Conservation (phyloP, 2,329 filamentous ascomycete genomes). For the Albophoma yamanashiensis region DNA sequence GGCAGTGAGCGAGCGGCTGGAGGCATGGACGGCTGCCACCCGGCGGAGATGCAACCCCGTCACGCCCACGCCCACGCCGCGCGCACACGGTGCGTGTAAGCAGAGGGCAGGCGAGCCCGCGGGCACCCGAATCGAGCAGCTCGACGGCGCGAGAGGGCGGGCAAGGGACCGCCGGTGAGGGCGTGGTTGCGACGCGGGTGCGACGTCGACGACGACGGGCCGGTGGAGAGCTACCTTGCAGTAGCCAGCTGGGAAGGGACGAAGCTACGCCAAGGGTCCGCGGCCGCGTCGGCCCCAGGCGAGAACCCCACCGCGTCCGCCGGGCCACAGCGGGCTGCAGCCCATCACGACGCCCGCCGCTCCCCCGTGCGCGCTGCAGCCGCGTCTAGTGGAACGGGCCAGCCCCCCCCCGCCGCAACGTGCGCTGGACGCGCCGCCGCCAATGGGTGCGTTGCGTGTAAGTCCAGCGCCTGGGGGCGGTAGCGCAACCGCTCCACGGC, state of each 20-base stretch:
- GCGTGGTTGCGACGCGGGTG: not conserved
- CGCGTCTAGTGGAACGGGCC: constrained; percentile 14
- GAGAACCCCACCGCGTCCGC: not conserved
- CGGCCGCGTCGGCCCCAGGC: too few relatives aligned
- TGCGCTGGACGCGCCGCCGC: constrained; percentile 2
- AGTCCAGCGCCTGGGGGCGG: too few relatives aligned
- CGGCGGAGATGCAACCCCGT: not conserved
- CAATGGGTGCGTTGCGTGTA: not conserved
- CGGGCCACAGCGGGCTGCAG: constrained; percentile 4
- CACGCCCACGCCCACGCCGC: not conserved
- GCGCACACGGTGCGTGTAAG: not conserved
- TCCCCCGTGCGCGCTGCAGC: constrained; percentile 19
- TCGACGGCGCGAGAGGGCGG: not conserved
- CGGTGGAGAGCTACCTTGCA: too few relatives aligned
- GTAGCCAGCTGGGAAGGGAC: too few relatives aligned
- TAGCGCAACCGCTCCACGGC: too few relatives aligned
- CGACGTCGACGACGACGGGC: too few relatives aligned
- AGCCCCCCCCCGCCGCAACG: not conserved
- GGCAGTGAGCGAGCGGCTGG: too few relatives aligned
- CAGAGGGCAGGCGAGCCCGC: not conserved
- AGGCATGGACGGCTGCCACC: too few relatives aligned
- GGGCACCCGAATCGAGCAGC: not conserved
- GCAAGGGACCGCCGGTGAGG: not conserved
- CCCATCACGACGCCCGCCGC: constrained; percentile 18
- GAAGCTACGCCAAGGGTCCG: not conserved